Percentiles rank a stretch among this genome's conserved stretches.
These are phyloP conservation scores for Candida quercuum DNA, from an alignment of 805 yeast species.

Conservation along the genomic window DNA sequence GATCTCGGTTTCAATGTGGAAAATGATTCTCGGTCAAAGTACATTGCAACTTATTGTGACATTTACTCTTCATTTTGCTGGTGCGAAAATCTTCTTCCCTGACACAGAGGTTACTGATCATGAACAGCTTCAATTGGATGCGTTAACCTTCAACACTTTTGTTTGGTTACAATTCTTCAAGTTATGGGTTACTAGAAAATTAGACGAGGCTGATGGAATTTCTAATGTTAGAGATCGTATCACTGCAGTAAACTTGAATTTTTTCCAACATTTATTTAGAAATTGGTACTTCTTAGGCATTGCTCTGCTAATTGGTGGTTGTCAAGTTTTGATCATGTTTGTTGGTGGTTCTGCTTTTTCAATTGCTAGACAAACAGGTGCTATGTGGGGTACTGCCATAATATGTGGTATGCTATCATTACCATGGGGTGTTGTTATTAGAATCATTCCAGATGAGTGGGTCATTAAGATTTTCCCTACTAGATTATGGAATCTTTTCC, in stretches of 20 bases:
- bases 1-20: conserved; percentile 94
- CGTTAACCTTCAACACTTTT: conserved; percentile 91
- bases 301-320: conserved; percentile 68
- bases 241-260: conserved; percentile 63
- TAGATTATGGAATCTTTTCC: conserved; percentile 22
- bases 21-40: conserved; percentile 92
- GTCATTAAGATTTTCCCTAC: conserved; percentile 62
- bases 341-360: conserved; percentile 97
- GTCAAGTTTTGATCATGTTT: conserved; percentile 88
- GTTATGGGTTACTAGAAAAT: conserved; percentile 81
- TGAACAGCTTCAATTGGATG: conserved; percentile 56
- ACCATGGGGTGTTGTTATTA: conserved; percentile 71
- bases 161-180: conserved; percentile 98
- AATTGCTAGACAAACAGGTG: conserved; percentile 70
- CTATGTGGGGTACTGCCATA: conserved; percentile 87
- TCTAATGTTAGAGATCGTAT: conserved; percentile 52
- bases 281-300: conserved; percentile 80
- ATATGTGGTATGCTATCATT: conserved; percentile 75
- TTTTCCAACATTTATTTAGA: conserved; percentile 74
- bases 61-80: conserved; percentile 76
- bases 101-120: conserved; percentile 29
- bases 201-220: conserved; percentile 81
- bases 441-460: conserved; percentile 82
- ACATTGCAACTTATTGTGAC: conserved; percentile 74
- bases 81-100: conserved; percentile 51